These are phyloP conservation scores for Lichenothelia convexa DNA, from an alignment of 495 filamentous ascomycete species.

Conservation along the genomic window DNA sequence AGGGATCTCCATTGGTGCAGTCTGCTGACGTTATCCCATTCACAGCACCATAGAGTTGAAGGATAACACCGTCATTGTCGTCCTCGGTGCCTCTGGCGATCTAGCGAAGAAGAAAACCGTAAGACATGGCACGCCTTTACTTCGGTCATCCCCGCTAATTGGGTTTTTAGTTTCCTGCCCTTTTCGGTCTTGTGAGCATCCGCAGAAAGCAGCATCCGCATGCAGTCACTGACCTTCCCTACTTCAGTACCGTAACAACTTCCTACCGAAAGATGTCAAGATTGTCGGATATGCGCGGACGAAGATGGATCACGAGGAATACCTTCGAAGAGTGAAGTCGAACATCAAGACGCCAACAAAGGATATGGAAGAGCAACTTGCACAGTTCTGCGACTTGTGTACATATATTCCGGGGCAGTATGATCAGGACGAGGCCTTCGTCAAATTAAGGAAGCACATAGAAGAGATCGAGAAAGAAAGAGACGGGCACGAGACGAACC, in stretches of 20 bases:
- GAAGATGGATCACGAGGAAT: constrained; percentile 97
- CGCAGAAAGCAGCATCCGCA: neutral
- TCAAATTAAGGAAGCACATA: constrained; percentile 72
- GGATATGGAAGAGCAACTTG: constrained; percentile 87
- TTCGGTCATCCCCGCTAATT: too few species aligned
- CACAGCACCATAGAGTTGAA: constrained; percentile 77
- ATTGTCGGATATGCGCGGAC: constrained; percentile 99
- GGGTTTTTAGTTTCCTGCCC: constrained; percentile 99
- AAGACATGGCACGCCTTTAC: too few species aligned
- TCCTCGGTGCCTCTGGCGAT: constrained; percentile 93
- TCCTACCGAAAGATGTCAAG: constrained; percentile 89
- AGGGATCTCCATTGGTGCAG: neutral
- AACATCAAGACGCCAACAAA: constrained; percentile 98
- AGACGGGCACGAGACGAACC: constrained; percentile 64
- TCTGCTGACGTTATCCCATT: neutral
- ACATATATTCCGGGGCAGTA: constrained; percentile 94
- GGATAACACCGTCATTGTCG: constrained; percentile 94
- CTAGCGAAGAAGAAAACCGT: constrained; percentile 99
- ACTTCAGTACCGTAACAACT: constrained; percentile 83
- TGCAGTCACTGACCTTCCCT: neutral
- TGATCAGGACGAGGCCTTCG: constrained; percentile 90
- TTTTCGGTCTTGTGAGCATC: constrained; percentile 84
- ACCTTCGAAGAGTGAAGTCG: constrained; percentile 78
- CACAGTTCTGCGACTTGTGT: constrained; percentile 73
- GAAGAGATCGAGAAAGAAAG: constrained; percentile 63